Evolutionary conservation across 163 green algal genomes (phyloP).

Genomic region (Chlamydomonas reinhardtii): DNA sequence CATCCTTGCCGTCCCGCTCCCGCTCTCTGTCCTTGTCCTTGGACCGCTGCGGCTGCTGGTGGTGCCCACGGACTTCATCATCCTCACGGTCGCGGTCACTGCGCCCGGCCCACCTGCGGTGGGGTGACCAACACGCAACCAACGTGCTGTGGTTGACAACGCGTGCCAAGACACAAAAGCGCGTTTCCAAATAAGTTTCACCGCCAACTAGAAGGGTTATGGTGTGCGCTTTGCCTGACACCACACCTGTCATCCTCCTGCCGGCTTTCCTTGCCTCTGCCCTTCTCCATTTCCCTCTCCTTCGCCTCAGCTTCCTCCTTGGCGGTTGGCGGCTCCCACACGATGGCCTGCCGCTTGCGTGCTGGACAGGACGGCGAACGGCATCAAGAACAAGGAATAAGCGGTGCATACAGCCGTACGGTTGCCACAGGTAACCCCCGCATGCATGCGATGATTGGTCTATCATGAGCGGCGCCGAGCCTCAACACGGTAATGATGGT

Average conservation of each 20-base stretch:
- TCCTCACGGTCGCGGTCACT: background rate
- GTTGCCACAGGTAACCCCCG: too few species aligned
- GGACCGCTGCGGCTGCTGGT: background rate
- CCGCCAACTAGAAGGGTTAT: too few species aligned
- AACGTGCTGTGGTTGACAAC: too few species aligned
- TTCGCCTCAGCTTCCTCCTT: background rate
- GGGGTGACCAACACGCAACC: too few species aligned
- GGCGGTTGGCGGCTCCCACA: constrained; percentile 7
- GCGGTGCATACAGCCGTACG: background rate
- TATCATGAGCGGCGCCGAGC: too few species aligned
- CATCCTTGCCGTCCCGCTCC: background rate
- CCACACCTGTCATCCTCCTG: background rate
- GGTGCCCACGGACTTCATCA: background rate
- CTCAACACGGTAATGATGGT: too few species aligned
- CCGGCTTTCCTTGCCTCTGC: background rate
- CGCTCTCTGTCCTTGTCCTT: background rate
- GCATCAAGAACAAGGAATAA: background rate
- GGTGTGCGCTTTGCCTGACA: too few species aligned
- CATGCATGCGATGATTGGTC: too few species aligned
- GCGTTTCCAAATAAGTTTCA: too few species aligned
- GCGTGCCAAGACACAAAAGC: too few species aligned
- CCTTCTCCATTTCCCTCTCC: constrained; percentile 11
- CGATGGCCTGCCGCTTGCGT: constrained; percentile 27
- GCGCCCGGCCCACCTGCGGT: too few species aligned
- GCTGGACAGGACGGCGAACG: background rate